Evolutionary conservation across 352 stramenopile species (phyloP).

Genomic region (Pythium dissotocum): DNA sequence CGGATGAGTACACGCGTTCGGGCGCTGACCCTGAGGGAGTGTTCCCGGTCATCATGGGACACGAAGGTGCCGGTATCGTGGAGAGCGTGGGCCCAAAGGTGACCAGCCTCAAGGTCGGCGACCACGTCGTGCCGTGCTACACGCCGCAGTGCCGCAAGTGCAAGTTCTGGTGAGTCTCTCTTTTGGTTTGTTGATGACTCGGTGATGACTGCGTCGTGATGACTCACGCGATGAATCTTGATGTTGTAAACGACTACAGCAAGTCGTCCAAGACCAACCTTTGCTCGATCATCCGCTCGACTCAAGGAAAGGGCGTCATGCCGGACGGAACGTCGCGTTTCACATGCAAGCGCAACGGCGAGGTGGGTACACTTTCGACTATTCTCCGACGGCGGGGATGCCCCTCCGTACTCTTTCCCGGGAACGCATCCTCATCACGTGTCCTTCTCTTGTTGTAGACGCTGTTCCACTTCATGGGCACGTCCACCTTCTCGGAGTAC

Average conservation of each 20-base stretch:
- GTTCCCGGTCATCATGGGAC: constrained; percentile 89
- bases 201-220: background rate
- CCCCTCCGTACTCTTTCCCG: background rate
- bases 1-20: constrained; percentile 86
- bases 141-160: constrained; percentile 90
- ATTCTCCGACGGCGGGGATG: constrained; percentile 13
- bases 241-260: constrained; percentile 27
- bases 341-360: constrained; percentile 85
- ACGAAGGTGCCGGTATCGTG: constrained; percentile 83
- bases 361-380: constrained; percentile 33
- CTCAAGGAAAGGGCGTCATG: constrained; percentile 79
- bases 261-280: constrained; percentile 87
- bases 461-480: constrained; percentile 89
- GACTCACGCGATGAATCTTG: background rate
- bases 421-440: constrained; percentile 4
- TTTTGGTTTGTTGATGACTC: background rate
- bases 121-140: constrained; percentile 97
- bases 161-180: constrained; percentile 73
- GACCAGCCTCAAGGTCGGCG: constrained; percentile 78
- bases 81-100: constrained; percentile 81
- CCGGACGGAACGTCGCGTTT: constrained; percentile 82
- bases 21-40: constrained; percentile 74
- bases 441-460: constrained; percentile 30
- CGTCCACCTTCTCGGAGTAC: constrained; percentile 88
- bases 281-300: constrained; percentile 81